Conservation (phyloP, 2,329 filamentous ascomycete species). For the Ophiostoma perfectum region DNA sequence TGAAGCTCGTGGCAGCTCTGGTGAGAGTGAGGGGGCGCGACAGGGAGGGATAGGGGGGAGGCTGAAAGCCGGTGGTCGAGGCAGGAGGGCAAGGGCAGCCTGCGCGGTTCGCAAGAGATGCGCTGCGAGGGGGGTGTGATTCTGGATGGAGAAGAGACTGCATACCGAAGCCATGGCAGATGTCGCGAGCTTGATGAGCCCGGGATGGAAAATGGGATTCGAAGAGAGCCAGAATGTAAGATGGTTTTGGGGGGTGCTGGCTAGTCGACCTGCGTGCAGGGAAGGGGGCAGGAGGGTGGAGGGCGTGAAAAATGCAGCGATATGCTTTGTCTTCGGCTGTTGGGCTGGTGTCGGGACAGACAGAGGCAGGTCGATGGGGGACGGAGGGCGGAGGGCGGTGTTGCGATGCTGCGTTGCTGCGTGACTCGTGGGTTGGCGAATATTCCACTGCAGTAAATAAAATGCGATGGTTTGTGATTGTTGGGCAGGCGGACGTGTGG, state of each 20-base stretch:
- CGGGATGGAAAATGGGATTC: not conserved
- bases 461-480: slow-evolving; percentile 10
- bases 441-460: slow-evolving; percentile 5
- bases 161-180: slow-evolving; percentile 25
- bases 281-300: not conserved
- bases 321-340: too few species aligned
- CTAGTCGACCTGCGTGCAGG: not conserved
- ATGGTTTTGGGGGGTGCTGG: not conserved
- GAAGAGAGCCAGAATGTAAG: not conserved
- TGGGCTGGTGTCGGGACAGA: not conserved
- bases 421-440: not conserved
- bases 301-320: not conserved
- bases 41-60: not conserved
- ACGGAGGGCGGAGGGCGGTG: not conserved
- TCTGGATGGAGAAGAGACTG: not conserved
- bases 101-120: too few species aligned
- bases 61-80: too few species aligned
- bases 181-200: not conserved
- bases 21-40: too few species aligned
- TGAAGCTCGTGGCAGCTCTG: not conserved
- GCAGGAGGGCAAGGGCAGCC: too few species aligned
- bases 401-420: slow-evolving; percentile 3
- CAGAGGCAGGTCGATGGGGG: not conserved
- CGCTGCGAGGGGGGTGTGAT: not conserved
- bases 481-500: slow-evolving; percentile 9